Conservation (phyloP, 1,284 basidiomycete genomes). For the Ustilago shanxiensis region DNA sequence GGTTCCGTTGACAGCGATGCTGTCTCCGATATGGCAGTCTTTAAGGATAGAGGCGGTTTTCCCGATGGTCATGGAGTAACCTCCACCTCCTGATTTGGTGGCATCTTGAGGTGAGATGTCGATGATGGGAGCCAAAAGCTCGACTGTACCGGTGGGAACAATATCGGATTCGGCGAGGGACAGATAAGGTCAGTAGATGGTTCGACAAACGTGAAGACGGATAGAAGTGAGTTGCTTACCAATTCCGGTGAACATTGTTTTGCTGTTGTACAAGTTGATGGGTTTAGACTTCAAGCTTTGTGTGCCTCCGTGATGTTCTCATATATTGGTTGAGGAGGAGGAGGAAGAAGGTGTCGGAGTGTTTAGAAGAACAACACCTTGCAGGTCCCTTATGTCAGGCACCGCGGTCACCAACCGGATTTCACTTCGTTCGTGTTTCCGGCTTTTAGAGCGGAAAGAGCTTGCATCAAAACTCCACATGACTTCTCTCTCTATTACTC, state of each 20-base stretch:
- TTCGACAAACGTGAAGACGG: too few relatives aligned
- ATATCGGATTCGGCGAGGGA: neutral
- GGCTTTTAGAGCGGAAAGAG: constrained; percentile 30
- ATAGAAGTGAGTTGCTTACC: constrained; percentile 28
- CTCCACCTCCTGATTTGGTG: constrained; percentile 76
- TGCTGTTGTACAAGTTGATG: neutral
- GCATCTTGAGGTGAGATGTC: constrained; percentile 73
- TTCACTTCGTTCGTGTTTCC: constrained; percentile 1
- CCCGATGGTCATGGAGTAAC: constrained; percentile 86
- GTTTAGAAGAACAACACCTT: neutral
- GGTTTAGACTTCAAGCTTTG: neutral
- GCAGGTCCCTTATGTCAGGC: constrained; percentile 22
- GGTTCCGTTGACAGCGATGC: constrained; percentile 84
- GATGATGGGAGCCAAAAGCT: constrained; percentile 82
- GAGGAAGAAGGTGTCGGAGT: too few relatives aligned
- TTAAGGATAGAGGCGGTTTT: constrained; percentile 81
- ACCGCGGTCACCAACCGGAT: constrained; percentile 31
- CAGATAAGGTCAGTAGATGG: neutral
- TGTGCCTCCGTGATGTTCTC: neutral
- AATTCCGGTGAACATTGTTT: constrained; percentile 63
- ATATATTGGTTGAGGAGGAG: neutral
- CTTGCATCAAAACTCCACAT: constrained; percentile 25
- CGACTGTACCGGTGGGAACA: constrained; percentile 67
- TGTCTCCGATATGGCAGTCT: constrained; percentile 95
- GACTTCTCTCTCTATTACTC: neutral